Percentiles rank a stretch among this genome's conserved stretches.
These are phyloP conservation scores for Monilinia laxa DNA, from an alignment of 2,329 filamentous ascomycete species.

Conservation along the genomic window DNA sequence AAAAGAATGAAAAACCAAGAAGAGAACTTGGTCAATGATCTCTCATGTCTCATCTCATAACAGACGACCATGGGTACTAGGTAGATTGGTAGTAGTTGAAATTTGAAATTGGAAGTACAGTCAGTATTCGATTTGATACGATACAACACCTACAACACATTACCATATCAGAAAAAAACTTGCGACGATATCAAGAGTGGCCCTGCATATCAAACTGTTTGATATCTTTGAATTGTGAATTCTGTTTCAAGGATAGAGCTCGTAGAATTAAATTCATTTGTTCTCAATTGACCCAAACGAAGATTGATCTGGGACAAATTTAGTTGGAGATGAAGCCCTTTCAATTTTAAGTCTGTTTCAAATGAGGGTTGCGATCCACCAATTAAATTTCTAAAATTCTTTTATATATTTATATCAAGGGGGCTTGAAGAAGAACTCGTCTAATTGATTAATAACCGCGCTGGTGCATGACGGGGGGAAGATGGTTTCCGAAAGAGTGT, in stretches of 20 bases:
- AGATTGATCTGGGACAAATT: constrained; percentile 20
- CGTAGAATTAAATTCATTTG: constrained; percentile 11
- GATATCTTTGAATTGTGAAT: background rate
- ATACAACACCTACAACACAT: background rate
- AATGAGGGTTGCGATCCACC: constrained; percentile 7
- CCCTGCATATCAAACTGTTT: constrained; percentile 14
- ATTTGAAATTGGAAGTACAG: too few relatives aligned
- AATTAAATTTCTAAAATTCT: constrained; percentile 12
- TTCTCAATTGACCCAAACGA: constrained; percentile 4
- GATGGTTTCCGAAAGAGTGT: too few relatives aligned
- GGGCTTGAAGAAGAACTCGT: constrained; percentile 3
- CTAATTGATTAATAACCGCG: constrained; percentile 21
- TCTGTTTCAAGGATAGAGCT: constrained; percentile 5
- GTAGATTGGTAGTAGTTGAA: too few relatives aligned
- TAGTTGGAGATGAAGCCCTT: constrained; percentile 14
- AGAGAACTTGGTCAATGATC: background rate
- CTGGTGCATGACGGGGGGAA: background rate
- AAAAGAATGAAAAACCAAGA: background rate
- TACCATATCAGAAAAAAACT: background rate
- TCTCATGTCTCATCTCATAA: constrained; percentile 9
- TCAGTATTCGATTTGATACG: background rate
- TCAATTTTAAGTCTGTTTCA: constrained; percentile 22
- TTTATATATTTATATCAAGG: constrained; percentile 12
- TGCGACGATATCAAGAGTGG: constrained; percentile 11
- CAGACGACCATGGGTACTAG: background rate